These are phyloP conservation scores for Neofusicoccum kwambonambiense DNA, from an alignment of 2,329 filamentous ascomycete genomes.

Conservation along the genomic window DNA sequence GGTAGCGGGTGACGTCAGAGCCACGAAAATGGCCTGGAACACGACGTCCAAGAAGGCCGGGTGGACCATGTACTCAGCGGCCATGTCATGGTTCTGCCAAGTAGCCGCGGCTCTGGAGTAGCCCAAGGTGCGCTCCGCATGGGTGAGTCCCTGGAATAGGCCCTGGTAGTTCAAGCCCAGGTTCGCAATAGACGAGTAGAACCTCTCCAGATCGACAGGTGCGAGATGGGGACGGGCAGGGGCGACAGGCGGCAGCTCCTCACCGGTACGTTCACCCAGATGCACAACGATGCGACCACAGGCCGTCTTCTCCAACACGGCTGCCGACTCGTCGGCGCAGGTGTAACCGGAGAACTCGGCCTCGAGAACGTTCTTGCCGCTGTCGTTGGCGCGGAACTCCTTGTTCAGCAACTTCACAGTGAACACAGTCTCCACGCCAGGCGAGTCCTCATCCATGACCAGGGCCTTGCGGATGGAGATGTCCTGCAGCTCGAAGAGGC, in stretches of 20 bases:
- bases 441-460: conserved; percentile 16
- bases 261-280: conserved; percentile 1
- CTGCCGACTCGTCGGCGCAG: not conserved
- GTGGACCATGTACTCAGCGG: conserved; percentile 20
- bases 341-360: not conserved
- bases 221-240: not conserved
- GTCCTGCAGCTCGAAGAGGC: conserved; percentile 20
- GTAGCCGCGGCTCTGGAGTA: conserved; percentile 8
- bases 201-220: conserved; percentile 10
- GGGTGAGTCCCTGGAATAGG: not conserved
- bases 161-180: conserved; percentile 27
- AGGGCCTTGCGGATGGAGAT: conserved; percentile 22
- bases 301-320: not conserved
- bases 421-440: conserved; percentile 10
- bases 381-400: not conserved
- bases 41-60: conserved; percentile 32
- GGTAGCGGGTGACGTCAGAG: conserved; percentile 28
- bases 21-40: conserved; percentile 32
- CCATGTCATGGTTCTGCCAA: not conserved
- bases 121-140: conserved; percentile 19
- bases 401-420: not conserved
- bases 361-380: not conserved
- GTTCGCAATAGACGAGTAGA: conserved; percentile 23
- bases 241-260: not conserved
- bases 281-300: conserved; percentile 11